A percentile compares a stretch with the other conserved stretches of the same genome.
Conservation (phyloP, 2,329 filamentous ascomycete species). For the Talaromyces sp. region DNA sequence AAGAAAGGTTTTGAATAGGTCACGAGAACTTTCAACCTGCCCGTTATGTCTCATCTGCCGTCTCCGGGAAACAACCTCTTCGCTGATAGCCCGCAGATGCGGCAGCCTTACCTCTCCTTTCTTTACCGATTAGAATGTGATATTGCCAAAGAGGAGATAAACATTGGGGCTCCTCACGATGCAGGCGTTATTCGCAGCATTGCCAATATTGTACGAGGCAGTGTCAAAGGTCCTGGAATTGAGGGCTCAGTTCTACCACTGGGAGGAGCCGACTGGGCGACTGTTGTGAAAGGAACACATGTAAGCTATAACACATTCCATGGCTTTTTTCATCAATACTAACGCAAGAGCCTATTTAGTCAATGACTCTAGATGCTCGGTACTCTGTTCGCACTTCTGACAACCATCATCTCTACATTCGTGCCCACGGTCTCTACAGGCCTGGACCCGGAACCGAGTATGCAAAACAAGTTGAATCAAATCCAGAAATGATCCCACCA, state of each 20-base stretch:
- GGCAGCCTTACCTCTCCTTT: constrained; percentile 22
- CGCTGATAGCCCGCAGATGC: constrained; percentile 26
- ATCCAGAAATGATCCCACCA: constrained; percentile 16
- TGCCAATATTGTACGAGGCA: constrained; percentile 26
- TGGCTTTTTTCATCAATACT: neutral
- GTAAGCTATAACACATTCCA: constrained; percentile 4
- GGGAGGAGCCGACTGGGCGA: constrained; percentile 28
- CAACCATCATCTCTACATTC: constrained; percentile 25
- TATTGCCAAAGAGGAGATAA: constrained; percentile 25
- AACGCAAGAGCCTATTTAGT: constrained; percentile 12
- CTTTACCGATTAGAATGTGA: constrained; percentile 29
- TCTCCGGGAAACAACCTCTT: constrained; percentile 28
- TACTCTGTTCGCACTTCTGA: constrained; percentile 27
- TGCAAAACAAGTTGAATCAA: constrained; percentile 21
- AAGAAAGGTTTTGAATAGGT: too few relatives aligned
- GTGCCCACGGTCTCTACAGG: constrained; percentile 29
- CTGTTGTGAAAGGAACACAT: constrained; percentile 27
- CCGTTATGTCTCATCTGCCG: constrained; percentile 5
- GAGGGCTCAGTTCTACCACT: constrained; percentile 24
- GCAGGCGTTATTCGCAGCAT: constrained; percentile 24
- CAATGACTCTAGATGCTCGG: constrained; percentile 27
- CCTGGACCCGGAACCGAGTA: constrained; percentile 27
- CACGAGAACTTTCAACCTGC: neutral
- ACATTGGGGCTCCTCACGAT: constrained; percentile 26
- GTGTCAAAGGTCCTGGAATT: constrained; percentile 26